Base-by-base conservation (phyloP, 805 yeast genomes). In the Candida maris region DNA sequence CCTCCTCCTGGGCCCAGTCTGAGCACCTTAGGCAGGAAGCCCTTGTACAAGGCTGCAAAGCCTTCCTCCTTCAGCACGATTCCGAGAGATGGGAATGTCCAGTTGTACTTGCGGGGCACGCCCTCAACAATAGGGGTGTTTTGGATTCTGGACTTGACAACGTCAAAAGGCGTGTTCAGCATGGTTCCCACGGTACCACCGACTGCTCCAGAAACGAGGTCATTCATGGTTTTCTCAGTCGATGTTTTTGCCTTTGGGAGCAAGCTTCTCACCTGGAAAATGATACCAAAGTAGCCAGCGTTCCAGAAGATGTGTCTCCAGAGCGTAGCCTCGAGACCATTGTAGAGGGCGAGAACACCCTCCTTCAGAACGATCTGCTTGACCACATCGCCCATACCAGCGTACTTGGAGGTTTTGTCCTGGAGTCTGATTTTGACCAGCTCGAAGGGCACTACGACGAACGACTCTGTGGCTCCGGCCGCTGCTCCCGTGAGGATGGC, bases 1-100 rank as follows among this genome's bases (percentile, higher is more conserved):
- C 99, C 99, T 62, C 99, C 99, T 57, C 99, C 99, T 43, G 99
- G 98, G 32, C 97, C 98, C 49, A 93, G 73, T 75, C 99, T 81
- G 58, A 93, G 72, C 9, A 93, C 97, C 72, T 93, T 93, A 50
- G 99, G 99, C 46, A 89, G 60, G 76, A 93, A 91, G 27, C 98
- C 98, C 69, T 89, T 91, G 67, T 89, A 91, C 41, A 93, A 74
- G 6, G 97, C 96, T 32, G 67, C 70, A 52, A 87, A 76, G 20
- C 99, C 98, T 72, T 93, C 99, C 65, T 91, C 97, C 59, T 70
- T 77, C 53, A 79, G 78, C 17, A 93, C 85, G 14, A 79, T 71
- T 28, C 71, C 58, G 40, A 93, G 67, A 3, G 94, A 75, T 27
- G 96, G 96, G 48, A 79, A 54, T 14, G 97, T 79, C 97, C 98